Percentiles rank a stretch among this genome's conserved stretches.
phyloP scores from a whole-genome alignment of 2,329 filamentous ascomycete genomes.

The Colletotrichum coccodes region DNA sequence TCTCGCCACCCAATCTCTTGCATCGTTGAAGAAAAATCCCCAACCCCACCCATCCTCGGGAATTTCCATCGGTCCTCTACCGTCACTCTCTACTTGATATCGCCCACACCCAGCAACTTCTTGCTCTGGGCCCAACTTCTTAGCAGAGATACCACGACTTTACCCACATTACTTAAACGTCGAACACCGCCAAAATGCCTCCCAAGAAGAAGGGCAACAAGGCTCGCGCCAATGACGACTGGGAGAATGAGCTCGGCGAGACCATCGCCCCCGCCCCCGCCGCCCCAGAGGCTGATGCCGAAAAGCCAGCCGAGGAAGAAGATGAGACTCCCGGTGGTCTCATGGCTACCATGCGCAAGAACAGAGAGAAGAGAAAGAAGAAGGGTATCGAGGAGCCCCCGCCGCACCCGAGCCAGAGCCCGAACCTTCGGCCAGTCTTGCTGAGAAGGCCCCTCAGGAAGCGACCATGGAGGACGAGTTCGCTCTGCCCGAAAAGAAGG shows the following conservation, averaged over 20 bases:
- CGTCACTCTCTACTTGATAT: slow-evolving; percentile 12
- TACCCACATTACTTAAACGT: slow-evolving; percentile 22
- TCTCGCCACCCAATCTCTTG: slow-evolving; percentile 17
- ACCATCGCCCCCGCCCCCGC: slow-evolving; percentile 70
- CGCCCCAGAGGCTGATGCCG: slow-evolving; percentile 59
- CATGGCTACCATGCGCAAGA: slow-evolving; percentile 84
- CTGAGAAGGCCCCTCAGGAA: slow-evolving; percentile 80
- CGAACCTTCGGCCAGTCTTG: slow-evolving; percentile 58
- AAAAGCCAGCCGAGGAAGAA: slow-evolving; percentile 62
- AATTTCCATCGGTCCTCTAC: slow-evolving; percentile 19
- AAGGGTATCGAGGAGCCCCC: slow-evolving; percentile 80
- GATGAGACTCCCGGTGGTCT: slow-evolving; percentile 71
- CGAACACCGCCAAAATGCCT: slow-evolving; percentile 70
- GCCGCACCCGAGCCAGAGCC: slow-evolving; percentile 64
- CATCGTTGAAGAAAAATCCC: slow-evolving; percentile 8
- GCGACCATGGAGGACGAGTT: slow-evolving; percentile 88
- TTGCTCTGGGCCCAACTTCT: slow-evolving; percentile 13
- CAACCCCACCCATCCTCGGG: slow-evolving; percentile 25
- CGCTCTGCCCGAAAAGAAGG: slow-evolving; percentile 80
- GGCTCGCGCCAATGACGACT: slow-evolving; percentile 88
- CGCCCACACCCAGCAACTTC: slow-evolving; percentile 18
- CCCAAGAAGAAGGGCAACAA: slow-evolving; percentile 93
- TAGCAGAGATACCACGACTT: not conserved
- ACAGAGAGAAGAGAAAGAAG: slow-evolving; percentile 89
- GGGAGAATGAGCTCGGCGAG: slow-evolving; percentile 94